Evolutionary conservation across 257 asterid genomes (phyloP).

Genomic region (Anisodus tanguticus): DNA sequence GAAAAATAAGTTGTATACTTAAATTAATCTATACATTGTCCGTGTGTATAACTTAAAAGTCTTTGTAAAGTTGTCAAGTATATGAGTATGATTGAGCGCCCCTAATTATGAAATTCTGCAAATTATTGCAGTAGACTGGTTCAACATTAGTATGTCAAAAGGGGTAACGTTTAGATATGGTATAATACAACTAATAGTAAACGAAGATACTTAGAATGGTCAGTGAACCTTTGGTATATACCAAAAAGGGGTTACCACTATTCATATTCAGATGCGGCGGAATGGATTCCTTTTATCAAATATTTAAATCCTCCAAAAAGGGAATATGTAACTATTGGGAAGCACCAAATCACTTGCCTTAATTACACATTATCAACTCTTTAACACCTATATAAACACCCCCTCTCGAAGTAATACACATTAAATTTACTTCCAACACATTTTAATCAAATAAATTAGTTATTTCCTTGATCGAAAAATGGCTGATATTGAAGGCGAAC

Average conservation of each 20-base stretch:
- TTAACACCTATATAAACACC: not conserved
- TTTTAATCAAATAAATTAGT: not conserved
- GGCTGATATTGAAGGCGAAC: slow-evolving; percentile 43
- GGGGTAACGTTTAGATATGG: not conserved
- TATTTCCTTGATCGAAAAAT: not conserved
- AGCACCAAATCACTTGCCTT: not conserved
- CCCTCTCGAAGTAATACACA: not conserved
- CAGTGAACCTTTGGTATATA: slow-evolving; percentile 39
- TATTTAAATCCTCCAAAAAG: not conserved
- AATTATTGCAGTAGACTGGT: not conserved
- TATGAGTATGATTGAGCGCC: not conserved
- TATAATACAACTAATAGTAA: not conserved
- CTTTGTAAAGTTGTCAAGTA: not conserved
- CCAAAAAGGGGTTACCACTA: slow-evolving; percentile 26
- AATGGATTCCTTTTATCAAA: slow-evolving; percentile 25
- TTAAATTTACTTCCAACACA: not conserved
- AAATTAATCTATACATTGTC: not conserved
- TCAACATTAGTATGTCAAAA: not conserved
- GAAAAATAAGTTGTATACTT: too few species aligned
- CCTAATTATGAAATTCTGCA: not conserved
- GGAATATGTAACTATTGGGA: not conserved
- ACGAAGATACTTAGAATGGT: not conserved
- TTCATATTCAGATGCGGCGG: slow-evolving; percentile 38
- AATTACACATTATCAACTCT: not conserved
- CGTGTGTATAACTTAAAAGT: not conserved